Base-by-base conservation (phyloP, 495 filamentous ascomycete genomes). In the Trypethelium eluteriae region DNA sequence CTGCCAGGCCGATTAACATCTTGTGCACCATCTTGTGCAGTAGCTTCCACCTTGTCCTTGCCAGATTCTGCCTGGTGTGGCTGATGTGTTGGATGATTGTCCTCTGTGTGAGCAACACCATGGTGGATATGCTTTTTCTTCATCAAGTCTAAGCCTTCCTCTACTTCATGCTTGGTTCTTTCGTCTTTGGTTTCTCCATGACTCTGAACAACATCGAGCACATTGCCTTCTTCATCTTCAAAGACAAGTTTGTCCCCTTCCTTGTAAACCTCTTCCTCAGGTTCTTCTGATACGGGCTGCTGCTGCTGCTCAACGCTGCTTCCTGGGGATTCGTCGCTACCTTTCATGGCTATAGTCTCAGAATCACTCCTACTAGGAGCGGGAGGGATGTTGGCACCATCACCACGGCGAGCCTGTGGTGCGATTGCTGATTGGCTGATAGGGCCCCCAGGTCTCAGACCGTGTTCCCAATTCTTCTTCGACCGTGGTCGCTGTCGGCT, bases 391-490 rank as follows among this genome's bases (percentile, higher is more conserved):
- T 74, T 6, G 38, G 16, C 3, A 69, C 50, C 44, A 3, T 74
- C 66, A 53, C 66, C 73, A 70, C 74, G 79, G 63, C 81, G 81
- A 59, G 84, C 81, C 62, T 84, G 81, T 50, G 94, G 94, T 69
- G 83, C 82, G 71, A 98, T 97, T 25, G 94, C 94, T 44, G 93
- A 96, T 75, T 96, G 86, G 66, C 84, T 89, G 67, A 98, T 90
- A 4, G 92, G 94, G 0, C 94, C 94, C 64, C 94, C 94, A 5
- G 89, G 88, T 35, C 90, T 88, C 69, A 84, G 86, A 1, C 86
- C 88, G 63, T 85, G 80, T 66, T 88, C 86, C 82, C 86, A 89
- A 77, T 85, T 91, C 66, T 82, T 89, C 65, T 82, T 87, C 66
- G 88, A 81, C 16, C 86, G 79, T 10, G 83, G 79, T 39, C 85